Evolutionary conservation across 2,329 filamentous ascomycete species (phyloP).

Genomic region (Rutstroemia sp.): DNA sequence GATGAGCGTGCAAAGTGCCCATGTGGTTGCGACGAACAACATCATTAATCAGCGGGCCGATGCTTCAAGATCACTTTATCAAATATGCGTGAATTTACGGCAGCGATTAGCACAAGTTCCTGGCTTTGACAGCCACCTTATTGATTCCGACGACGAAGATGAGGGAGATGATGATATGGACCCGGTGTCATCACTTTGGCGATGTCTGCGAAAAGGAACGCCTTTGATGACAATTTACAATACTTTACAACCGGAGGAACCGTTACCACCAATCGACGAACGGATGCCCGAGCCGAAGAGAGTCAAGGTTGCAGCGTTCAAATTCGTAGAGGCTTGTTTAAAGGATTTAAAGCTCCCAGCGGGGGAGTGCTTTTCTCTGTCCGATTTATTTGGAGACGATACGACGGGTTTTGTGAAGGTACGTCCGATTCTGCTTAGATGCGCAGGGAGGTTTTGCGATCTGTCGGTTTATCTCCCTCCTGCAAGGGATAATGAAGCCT

Average conservation of each 20-base stretch:
- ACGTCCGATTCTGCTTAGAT: conserved; percentile 13
- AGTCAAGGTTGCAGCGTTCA: conserved; percentile 82
- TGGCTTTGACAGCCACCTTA: conserved; percentile 68
- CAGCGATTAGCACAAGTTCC: conserved; percentile 77
- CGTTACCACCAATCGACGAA: conserved; percentile 57
- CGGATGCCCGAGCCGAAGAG: conserved; percentile 61
- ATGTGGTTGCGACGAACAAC: conserved; percentile 73
- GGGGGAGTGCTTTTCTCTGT: conserved; percentile 84
- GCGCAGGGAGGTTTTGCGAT: neutral
- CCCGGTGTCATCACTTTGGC: conserved; percentile 88
- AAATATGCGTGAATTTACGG: conserved; percentile 84
- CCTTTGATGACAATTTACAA: conserved; percentile 89
- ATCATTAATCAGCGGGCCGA: conserved; percentile 97
- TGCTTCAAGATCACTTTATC: conserved; percentile 84
- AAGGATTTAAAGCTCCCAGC: conserved; percentile 69
- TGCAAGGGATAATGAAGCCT: neutral
- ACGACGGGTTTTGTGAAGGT: conserved; percentile 97
- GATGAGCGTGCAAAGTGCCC: conserved; percentile 41
- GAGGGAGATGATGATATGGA: conserved; percentile 59
- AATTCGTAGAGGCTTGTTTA: conserved; percentile 85
- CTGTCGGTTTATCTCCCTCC: neutral
- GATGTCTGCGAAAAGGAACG: conserved; percentile 72
- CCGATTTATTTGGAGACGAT: conserved; percentile 85
- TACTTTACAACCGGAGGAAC: conserved; percentile 62
- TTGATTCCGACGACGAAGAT: conserved; percentile 63